phyloP scores from a whole-genome alignment of 2,329 filamentous ascomycete genomes.

The Diaporthe amygdali region DNA sequence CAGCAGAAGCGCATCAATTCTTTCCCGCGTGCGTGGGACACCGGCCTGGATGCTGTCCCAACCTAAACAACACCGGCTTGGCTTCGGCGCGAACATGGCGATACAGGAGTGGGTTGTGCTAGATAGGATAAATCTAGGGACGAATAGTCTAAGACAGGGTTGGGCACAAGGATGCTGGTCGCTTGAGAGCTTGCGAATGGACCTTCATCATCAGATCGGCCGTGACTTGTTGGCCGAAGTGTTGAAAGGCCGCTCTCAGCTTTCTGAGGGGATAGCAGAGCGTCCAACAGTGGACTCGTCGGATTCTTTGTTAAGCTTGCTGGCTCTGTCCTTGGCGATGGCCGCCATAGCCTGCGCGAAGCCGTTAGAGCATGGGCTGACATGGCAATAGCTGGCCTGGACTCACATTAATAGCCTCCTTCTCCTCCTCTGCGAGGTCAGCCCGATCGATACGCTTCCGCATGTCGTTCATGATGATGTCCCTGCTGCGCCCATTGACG shows the following conservation, averaged over 20 bases:
- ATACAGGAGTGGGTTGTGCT: not conserved
- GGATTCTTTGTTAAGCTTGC: constrained; percentile 56
- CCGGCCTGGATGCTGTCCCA: not conserved
- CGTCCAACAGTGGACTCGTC: constrained; percentile 22
- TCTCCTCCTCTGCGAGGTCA: constrained; percentile 70
- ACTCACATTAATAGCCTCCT: constrained; percentile 75
- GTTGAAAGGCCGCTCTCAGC: not conserved
- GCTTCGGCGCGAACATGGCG: not conserved
- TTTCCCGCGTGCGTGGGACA: not conserved
- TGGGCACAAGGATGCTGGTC: not conserved
- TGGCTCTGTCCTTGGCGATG: constrained; percentile 81
- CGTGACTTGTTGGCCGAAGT: no score
- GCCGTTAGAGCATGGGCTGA: constrained; percentile 27
- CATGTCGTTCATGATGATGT: constrained; percentile 85
- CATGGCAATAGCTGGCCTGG: constrained; percentile 17
- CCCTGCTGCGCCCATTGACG: constrained; percentile 79
- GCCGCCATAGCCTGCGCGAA: constrained; percentile 80
- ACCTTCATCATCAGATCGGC: not conserved
- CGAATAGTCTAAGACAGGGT: not conserved
- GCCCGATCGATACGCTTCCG: constrained; percentile 71
- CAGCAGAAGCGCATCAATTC: not conserved
- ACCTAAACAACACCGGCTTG: not conserved
- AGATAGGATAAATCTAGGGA: not conserved
- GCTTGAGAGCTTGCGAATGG: not conserved
- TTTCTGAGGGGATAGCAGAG: constrained; percentile 16